Base-by-base conservation (phyloP, 2,329 filamentous ascomycete species). In the Pseudogymnoascus sp. region DNA sequence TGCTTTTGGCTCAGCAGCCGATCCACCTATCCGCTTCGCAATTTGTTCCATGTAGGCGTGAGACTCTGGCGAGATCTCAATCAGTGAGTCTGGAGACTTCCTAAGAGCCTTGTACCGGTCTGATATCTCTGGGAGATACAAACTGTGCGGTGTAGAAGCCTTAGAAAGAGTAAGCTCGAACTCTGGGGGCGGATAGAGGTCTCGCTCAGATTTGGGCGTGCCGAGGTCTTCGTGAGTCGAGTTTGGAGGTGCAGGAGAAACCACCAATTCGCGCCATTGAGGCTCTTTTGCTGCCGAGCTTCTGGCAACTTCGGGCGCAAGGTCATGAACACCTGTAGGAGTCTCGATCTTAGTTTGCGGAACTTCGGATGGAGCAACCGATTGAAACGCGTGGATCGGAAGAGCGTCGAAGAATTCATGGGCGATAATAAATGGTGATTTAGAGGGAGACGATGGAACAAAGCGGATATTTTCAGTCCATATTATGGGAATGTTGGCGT, bases 401-500 rank as follows among this genome's bases (percentile, higher is more conserved):
- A 99, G 86, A 2, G 95, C 95, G 70, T 99, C 95, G 77, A 99
- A 99, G 80, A 99, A 97, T 74, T 99, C 95, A 74, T 99, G 95
- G 4, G 95, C 95, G 60, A 97, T 85, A 66, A 99, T 96, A 75
- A 97, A 96, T 0, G 95, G 93, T 21, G 87, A 90, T 72, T 89
- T 90, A 65, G 83, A 81, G 21, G 85, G 77, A 66, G 84, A 86
- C 57, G 64, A 66, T 61, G 64, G 64, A 57, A 68, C 64, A 26
- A 68, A 64, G 29, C 63, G 59, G 54, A 72, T 79, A 69, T 75
- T 89, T 74, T 97, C 91, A 10, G 90, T 88, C 95, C 95, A 99
- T 57, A 91, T 83, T 40, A 97, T 85, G n/a, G 90, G 86, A 14
- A 88, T 81, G 12, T 82, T 79, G 26, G 84, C 82, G 72, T 95